Conservation (phyloP, 495 filamentous ascomycete species). For the Pyrenula aspistea region DNA sequence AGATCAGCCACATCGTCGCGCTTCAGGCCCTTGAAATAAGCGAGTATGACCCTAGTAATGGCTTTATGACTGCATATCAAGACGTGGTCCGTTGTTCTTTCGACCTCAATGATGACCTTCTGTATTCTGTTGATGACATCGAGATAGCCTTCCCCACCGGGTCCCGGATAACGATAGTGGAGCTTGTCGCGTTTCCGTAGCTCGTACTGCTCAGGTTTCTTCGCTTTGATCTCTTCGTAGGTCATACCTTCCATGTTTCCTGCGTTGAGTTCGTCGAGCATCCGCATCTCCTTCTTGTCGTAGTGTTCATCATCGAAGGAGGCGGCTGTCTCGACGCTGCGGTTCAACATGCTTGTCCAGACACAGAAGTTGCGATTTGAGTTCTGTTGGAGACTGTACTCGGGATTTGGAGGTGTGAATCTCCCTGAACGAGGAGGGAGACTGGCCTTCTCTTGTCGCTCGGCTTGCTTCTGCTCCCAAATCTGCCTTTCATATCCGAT, state of each 20-base stretch:
- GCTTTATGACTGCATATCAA: slow-evolving; percentile 83
- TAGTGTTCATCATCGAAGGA: slow-evolving; percentile 95
- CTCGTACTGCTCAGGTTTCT: slow-evolving; percentile 65
- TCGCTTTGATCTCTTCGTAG: slow-evolving; percentile 71
- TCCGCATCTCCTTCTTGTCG: slow-evolving; percentile 93
- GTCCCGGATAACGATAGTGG: slow-evolving; percentile 85
- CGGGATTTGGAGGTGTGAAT: slow-evolving; percentile 86
- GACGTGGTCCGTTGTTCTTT: slow-evolving; percentile 92
- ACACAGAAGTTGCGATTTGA: slow-evolving; percentile 81
- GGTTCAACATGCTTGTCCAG: slow-evolving; percentile 93
- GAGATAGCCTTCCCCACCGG: slow-evolving; percentile 90
- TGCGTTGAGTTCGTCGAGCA: slow-evolving; percentile 93
- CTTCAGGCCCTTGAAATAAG: slow-evolving; percentile 88
- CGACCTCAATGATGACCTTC: slow-evolving; percentile 92
- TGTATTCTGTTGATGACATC: slow-evolving; percentile 92
- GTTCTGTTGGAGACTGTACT: slow-evolving; percentile 42
- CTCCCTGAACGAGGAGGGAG: slow-evolving; percentile 82
- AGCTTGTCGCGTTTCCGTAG: slow-evolving; percentile 72
- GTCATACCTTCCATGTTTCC: slow-evolving; percentile 90
- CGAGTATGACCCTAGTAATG: slow-evolving; percentile 80
- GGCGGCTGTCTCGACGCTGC: slow-evolving; percentile 71
- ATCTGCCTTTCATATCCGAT: slow-evolving; percentile 59
- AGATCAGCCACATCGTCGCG: slow-evolving; percentile 84
- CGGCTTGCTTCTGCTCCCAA: slow-evolving; percentile 67
- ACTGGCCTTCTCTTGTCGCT: slow-evolving; percentile 53